Base-by-base conservation (phyloP, 345 rosid genomes). In the Physaria fendleri region DNA sequence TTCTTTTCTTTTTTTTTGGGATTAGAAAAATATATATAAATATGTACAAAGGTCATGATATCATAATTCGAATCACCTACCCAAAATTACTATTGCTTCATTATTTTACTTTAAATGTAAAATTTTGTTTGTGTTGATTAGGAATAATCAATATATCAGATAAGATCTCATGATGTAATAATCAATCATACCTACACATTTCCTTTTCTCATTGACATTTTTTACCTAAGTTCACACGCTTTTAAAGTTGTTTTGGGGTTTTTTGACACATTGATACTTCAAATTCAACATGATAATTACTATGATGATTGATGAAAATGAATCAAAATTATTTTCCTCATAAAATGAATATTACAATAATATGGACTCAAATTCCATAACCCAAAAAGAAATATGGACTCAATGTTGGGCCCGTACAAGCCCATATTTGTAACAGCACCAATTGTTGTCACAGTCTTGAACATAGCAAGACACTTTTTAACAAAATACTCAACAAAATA, bases 191-290 rank as follows among this genome's bases (percentile, higher is more conserved):
- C 56, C 33, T 32, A 51, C 28, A 16, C 11, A 37, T 34, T 13
- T 46, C 42, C 5, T 46, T 47, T 14, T 21, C 3, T 22, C 13
- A 29, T 66, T 57, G 71, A 66, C 71, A 66, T 29, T 39, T 42
- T 48, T 39, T 21, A 37, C 56, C 27, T 0, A 5, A 16, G 37
- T 37, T 63, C 42, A 52, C 60, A 63, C 43, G 60, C 47, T 65
- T 65, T 45, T 20, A 55, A 65, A 46, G 56, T 28, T 52, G 6
- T 10, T 65, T 11, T 47, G 42, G n/a, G n/a, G n/a, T 28, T 28
- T 7, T 21, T 27, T 32, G 30, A 45, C 33, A 6, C 39, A 23
- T 27, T 34, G 11, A 16, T 18, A 5, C 22, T 10, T n/a, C 2
- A 21, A 40, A 2, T 5, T 3, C 13, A 18, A 10, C 33, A 20